phyloP scores from a whole-genome alignment of 2,329 filamentous ascomycete genomes.

The Aspergillus piperis region DNA sequence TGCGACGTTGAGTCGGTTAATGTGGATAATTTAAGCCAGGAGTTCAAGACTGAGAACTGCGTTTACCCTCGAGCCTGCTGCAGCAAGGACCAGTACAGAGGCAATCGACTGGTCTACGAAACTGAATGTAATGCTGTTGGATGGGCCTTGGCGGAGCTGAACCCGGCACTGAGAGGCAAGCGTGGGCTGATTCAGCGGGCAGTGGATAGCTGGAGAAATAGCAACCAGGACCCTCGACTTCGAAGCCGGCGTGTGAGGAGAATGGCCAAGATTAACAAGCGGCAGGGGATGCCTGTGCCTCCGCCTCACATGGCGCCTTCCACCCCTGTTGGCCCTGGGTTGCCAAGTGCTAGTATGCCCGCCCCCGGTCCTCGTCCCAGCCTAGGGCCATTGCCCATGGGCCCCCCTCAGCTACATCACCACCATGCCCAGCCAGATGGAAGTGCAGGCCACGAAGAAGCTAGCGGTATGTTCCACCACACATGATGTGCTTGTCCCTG shows the following conservation, averaged over 20 bases:
- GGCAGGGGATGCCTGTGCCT: slow-evolving; percentile 69
- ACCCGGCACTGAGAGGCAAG: slow-evolving; percentile 87
- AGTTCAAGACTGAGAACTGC: slow-evolving; percentile 98
- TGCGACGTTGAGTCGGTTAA: slow-evolving; percentile 97
- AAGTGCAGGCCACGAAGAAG: slow-evolving; percentile 62
- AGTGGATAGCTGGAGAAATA: slow-evolving; percentile 98
- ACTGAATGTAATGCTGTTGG: slow-evolving; percentile 99
- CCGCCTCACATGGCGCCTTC: slow-evolving; percentile 67
- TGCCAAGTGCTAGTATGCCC: slow-evolving; percentile 64
- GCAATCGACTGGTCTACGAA: slow-evolving; percentile 93
- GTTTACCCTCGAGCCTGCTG: slow-evolving; percentile 96
- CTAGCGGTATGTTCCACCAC: slow-evolving; percentile 98
- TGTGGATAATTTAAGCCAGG: slow-evolving; percentile 76
- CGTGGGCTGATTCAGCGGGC: slow-evolving; percentile 93
- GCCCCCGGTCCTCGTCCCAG: slow-evolving; percentile 34
- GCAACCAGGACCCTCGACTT: slow-evolving; percentile 91
- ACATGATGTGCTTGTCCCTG: slow-evolving; percentile 61
- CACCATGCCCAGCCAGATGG: slow-evolving; percentile 72
- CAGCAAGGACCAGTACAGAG: slow-evolving; percentile 92
- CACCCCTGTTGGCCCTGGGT: slow-evolving; percentile 61
- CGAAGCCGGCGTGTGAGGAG: slow-evolving; percentile 88
- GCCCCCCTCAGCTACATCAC: slow-evolving; percentile 68
- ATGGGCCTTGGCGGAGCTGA: slow-evolving; percentile 95
- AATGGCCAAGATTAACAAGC: slow-evolving; percentile 93
- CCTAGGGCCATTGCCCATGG: slow-evolving; percentile 67